Conservation (phyloP, 768 basidiomycete genomes). For the Scleroderma citrinum region DNA sequence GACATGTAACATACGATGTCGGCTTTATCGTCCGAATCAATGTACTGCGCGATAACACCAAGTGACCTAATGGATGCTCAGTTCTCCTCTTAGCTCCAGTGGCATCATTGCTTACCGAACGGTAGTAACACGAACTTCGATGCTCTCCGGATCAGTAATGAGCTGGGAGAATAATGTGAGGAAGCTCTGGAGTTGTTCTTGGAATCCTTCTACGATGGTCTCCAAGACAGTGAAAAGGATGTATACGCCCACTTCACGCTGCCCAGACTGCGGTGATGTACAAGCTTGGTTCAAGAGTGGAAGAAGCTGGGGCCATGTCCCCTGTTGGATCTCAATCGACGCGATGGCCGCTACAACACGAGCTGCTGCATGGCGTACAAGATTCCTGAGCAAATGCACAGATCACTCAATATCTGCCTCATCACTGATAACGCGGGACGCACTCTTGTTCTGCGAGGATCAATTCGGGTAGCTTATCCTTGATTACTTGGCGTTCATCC, state of each 20-base stretch:
- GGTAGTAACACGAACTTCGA: constrained; percentile 87
- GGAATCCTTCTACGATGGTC: constrained; percentile 85
- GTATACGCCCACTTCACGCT: constrained; percentile 89
- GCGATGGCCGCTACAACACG: constrained; percentile 93
- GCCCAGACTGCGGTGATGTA: constrained; percentile 55
- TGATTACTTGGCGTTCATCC: constrained; percentile 75
- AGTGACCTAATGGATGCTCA: constrained; percentile 49
- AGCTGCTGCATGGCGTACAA: constrained; percentile 89
- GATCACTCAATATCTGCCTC: neutral
- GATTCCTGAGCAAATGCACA: constrained; percentile 46
- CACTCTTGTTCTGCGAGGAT: constrained; percentile 77
- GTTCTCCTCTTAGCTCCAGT: constrained; percentile 2
- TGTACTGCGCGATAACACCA: constrained; percentile 89
- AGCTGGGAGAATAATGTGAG: constrained; percentile 75
- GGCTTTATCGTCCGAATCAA: constrained; percentile 79
- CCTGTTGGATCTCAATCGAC: constrained; percentile 72
- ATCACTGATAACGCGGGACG: constrained; percentile 19
- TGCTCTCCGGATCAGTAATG: constrained; percentile 76
- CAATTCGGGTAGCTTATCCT: constrained; percentile 71
- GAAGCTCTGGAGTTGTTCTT: constrained; percentile 63
- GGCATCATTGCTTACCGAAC: constrained; percentile 48
- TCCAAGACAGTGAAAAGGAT: constrained; percentile 90
- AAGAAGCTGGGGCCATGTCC: constrained; percentile 81
- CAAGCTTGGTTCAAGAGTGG: constrained; percentile 82
- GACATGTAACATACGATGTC: constrained; percentile 59